phyloP scores from a whole-genome alignment of 371 early-diverging fungal species.

The Vittaforma corneae region DNA sequence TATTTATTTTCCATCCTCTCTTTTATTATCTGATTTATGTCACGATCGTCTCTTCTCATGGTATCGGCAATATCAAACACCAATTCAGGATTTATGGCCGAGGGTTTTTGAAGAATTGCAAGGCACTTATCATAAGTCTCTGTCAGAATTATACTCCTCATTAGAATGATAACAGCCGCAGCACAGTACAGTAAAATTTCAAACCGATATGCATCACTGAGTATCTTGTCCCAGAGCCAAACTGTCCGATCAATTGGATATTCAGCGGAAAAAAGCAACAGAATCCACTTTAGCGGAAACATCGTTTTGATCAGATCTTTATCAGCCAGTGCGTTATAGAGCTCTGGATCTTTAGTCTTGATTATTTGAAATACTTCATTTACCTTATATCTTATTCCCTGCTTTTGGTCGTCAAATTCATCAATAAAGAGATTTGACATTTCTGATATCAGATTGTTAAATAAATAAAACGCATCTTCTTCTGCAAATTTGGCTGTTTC shows the following conservation, averaged over 20 bases:
- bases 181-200: constrained; percentile 52
- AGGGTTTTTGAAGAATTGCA: constrained; percentile 36
- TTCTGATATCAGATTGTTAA: constrained; percentile 56
- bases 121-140: constrained; percentile 43
- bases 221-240: constrained; percentile 57
- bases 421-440: constrained; percentile 52
- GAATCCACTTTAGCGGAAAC: constrained; percentile 57
- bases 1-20: too few relatives aligned
- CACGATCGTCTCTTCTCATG: constrained; percentile 38
- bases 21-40: too few relatives aligned
- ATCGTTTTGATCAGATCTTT: constrained; percentile 31
- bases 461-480: constrained; percentile 56
- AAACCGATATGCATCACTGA: constrained; percentile 50
- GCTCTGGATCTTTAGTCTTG: constrained; percentile 30
- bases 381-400: constrained; percentile 47
- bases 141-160: constrained; percentile 41
- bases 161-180: constrained; percentile 43
- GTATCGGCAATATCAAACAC: constrained; percentile 47
- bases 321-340: constrained; percentile 34
- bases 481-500: constrained; percentile 48
- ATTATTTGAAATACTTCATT: constrained; percentile 42
- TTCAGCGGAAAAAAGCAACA: constrained; percentile 51
- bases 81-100: constrained; percentile 21
- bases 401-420: constrained; percentile 37
- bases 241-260: constrained; percentile 47